phyloP scores from a whole-genome alignment of 176 grass and related monocot species.

The Hordeum vulgare region DNA sequence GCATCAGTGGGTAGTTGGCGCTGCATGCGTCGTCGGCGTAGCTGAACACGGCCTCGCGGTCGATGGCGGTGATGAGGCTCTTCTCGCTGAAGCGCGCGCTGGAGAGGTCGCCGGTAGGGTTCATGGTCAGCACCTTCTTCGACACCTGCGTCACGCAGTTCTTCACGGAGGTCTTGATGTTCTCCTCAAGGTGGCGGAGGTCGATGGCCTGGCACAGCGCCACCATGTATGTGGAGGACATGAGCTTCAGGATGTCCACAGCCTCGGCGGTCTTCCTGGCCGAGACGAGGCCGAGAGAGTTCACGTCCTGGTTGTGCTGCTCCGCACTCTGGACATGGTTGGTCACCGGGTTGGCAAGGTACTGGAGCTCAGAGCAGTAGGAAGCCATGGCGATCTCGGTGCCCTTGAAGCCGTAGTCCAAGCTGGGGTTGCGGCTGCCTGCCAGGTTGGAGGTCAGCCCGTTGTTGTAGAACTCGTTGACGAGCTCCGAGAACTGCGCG shows the following conservation, averaged over 20 bases:
- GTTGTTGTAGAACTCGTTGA: slow-evolving; percentile 99
- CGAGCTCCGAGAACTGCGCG: slow-evolving; percentile 94
- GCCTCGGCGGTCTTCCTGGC: slow-evolving; percentile 88
- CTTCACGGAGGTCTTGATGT: slow-evolving; percentile 66
- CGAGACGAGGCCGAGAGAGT: slow-evolving; percentile 86
- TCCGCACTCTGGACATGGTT: slow-evolving; percentile 98
- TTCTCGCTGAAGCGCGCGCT: slow-evolving; percentile 70
- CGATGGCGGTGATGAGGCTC: slow-evolving; percentile 59
- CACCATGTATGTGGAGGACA: slow-evolving; percentile 77
- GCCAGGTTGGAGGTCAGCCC: slow-evolving; percentile 86
- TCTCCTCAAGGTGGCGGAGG: slow-evolving; percentile 86
- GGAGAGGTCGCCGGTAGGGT: slow-evolving; percentile 52
- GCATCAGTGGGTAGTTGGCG: slow-evolving; percentile 52
- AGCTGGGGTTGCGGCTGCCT: slow-evolving; percentile 78
- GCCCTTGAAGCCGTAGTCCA: slow-evolving; percentile 97
- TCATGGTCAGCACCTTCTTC: slow-evolving; percentile 75
- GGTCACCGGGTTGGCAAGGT: slow-evolving; percentile 83
- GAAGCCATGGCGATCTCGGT: slow-evolving; percentile 95
- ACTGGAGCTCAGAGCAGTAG: slow-evolving; percentile 97
- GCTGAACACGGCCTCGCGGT: slow-evolving; percentile 62
- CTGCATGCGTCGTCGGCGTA: slow-evolving; percentile 77
- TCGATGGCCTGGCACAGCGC: slow-evolving; percentile 79
- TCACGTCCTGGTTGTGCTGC: slow-evolving; percentile 98
- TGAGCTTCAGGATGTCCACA: slow-evolving; percentile 88
- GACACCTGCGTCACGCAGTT: slow-evolving; percentile 51